Evolutionary conservation across 805 yeast species (phyloP).

Genomic region (Cyberlindnera americana): DNA sequence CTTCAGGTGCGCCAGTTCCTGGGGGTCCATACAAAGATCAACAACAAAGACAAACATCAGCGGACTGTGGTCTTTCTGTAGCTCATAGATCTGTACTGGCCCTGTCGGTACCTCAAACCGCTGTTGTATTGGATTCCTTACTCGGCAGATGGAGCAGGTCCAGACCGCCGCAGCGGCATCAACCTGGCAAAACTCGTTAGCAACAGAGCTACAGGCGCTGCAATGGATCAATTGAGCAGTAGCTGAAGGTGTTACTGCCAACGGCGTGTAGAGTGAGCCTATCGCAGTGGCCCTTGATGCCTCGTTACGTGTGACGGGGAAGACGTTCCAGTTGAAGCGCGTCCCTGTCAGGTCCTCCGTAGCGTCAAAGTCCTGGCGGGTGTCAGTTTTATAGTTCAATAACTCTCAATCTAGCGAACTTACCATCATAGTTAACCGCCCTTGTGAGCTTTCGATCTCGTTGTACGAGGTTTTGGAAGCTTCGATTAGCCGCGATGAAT

Average conservation of each 20-base stretch:
- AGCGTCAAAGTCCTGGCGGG: constrained; percentile 24
- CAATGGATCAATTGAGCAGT: constrained; percentile 46
- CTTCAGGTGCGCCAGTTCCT: constrained; percentile 72
- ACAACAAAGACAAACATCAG: constrained; percentile 79
- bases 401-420: not conserved
- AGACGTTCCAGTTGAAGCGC: constrained; percentile 72
- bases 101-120: not conserved
- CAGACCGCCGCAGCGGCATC: constrained; percentile 71
- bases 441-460: not conserved
- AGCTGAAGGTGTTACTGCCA: constrained; percentile 25
- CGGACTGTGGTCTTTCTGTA: constrained; percentile 45
- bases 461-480: not conserved
- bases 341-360: constrained; percentile 48
- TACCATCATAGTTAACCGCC: constrained; percentile 3
- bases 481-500: not conserved
- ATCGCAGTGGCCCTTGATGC: constrained; percentile 92
- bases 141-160: constrained; percentile 77
- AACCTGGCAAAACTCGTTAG: constrained; percentile 80
- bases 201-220: constrained; percentile 68
- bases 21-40: constrained; percentile 82
- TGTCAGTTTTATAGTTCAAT: not conserved
- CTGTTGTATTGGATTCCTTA: constrained; percentile 1
- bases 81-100: constrained; percentile 1
- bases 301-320: constrained; percentile 85
- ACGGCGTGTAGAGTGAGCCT: constrained; percentile 88